Conservation (phyloP, 768 basidiomycete species). For the Termitomyces heimii region DNA sequence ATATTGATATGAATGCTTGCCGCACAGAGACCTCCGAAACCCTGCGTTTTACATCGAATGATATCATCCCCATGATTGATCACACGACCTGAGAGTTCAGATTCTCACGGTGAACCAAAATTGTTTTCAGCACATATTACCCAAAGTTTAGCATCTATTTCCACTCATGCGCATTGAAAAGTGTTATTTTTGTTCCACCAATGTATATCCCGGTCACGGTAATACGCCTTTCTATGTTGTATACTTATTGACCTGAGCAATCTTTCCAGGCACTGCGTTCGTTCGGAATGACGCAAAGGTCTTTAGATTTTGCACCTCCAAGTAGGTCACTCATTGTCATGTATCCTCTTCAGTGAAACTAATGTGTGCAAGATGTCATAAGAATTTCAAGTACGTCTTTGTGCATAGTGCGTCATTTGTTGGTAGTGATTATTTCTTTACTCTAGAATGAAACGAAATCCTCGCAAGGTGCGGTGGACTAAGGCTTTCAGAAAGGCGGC, state of each 20-base stretch:
- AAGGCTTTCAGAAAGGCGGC: constrained; percentile 99
- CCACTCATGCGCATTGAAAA: constrained; percentile 86
- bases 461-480: constrained; percentile 98
- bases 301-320: constrained; percentile 96
- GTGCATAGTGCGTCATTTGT: not conserved
- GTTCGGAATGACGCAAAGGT: constrained; percentile 98
- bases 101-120: constrained; percentile 11
- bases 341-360: not conserved
- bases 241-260: not conserved
- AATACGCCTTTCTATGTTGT: constrained; percentile 10
- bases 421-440: not conserved
- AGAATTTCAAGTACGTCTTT: constrained; percentile 89
- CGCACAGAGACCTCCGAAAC: no score
- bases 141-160: not conserved
- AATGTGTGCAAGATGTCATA: constrained; percentile 63
- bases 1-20: no score
- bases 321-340: constrained; percentile 46
- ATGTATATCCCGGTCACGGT: constrained; percentile 96
- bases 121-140: not conserved
- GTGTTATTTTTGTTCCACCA: constrained; percentile 98
- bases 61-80: no score
- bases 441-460: constrained; percentile 97
- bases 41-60: no score
- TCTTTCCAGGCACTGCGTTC: constrained; percentile 72
- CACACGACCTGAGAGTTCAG: not conserved